phyloP scores from a whole-genome alignment of 768 basidiomycete genomes.

The Kwoniella sp. region DNA sequence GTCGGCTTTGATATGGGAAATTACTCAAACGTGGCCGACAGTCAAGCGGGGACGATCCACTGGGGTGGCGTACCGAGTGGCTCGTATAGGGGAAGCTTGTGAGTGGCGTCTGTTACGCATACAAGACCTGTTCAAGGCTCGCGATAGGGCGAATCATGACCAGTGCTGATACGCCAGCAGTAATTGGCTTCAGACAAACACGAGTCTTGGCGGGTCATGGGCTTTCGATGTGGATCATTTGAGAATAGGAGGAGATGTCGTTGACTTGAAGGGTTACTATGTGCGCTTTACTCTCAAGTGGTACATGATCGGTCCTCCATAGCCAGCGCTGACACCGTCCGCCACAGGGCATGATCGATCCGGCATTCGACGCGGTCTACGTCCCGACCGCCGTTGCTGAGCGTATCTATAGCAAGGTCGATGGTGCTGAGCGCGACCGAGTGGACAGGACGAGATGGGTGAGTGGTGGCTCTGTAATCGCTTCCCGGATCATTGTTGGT shows the following conservation, averaged over 20 bases:
- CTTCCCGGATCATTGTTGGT: too few species aligned
- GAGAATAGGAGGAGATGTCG: constrained; percentile 21
- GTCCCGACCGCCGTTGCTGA: constrained; percentile 37
- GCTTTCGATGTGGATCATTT: constrained; percentile 31
- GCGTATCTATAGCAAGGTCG: constrained; percentile 24
- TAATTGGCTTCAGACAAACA: constrained; percentile 37
- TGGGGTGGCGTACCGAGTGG: constrained; percentile 42
- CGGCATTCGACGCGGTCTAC: constrained; percentile 39
- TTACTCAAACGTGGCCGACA: constrained; percentile 11
- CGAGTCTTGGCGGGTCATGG: constrained; percentile 32
- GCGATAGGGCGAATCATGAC: too few species aligned
- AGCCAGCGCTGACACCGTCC: background rate
- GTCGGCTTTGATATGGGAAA: constrained; percentile 42
- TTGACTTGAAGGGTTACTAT: constrained; percentile 20
- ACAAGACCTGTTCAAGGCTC: background rate
- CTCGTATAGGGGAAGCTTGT: constrained; percentile 42
- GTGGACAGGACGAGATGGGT: constrained; percentile 40
- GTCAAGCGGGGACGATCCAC: constrained; percentile 36
- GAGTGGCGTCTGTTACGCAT: constrained; percentile 21
- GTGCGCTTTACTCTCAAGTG: constrained; percentile 16
- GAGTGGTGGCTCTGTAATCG: constrained; percentile 2
- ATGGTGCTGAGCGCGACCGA: constrained; percentile 25
- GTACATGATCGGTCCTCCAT: background rate
- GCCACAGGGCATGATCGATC: constrained; percentile 40
- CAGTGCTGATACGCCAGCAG: constrained; percentile 17